Evolutionary conservation across 2,329 filamentous ascomycete species (phyloP).

Genomic region (Ophiostoma populinum): DNA sequence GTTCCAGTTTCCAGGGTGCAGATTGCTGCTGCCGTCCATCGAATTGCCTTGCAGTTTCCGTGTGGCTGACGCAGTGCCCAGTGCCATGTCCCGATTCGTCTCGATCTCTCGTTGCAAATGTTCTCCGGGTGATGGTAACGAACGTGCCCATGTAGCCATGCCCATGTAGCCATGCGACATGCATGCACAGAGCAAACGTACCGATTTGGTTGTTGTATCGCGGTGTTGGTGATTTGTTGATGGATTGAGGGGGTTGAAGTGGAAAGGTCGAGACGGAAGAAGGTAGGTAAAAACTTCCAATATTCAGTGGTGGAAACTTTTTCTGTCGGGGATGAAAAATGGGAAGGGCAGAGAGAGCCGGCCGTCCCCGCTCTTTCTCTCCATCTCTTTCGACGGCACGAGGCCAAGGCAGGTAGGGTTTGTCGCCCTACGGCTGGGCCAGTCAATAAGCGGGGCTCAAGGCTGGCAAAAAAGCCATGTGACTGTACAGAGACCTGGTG

Average conservation of each 20-base stretch:
- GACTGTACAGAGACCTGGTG: too few relatives aligned
- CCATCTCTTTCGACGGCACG: too few relatives aligned
- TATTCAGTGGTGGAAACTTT: conserved; percentile 8
- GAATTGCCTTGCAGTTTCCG: too few relatives aligned
- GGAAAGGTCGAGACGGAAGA: conserved; percentile 3
- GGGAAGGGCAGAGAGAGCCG: conserved; percentile 2
- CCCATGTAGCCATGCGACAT: conserved; percentile 6
- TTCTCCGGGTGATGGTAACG: too few relatives aligned
- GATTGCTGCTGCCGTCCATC: too few relatives aligned
- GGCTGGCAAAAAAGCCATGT: not conserved
- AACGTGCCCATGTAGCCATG: too few relatives aligned
- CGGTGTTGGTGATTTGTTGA: conserved; percentile 19
- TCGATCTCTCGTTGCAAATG: too few relatives aligned
- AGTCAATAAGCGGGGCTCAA: not conserved
- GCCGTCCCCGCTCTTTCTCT: too few relatives aligned
- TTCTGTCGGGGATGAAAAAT: conserved; percentile 9
- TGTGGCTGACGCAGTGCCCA: too few relatives aligned
- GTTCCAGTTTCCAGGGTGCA: too few relatives aligned
- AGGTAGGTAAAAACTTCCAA: conserved; percentile 4
- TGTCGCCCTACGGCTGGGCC: conserved; percentile 19
- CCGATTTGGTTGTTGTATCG: conserved; percentile 31
- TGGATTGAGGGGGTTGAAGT: conserved; percentile 8
- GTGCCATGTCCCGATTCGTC: too few relatives aligned
- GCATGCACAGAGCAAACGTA: too few relatives aligned
- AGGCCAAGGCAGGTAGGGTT: conserved; percentile 21